Evolutionary conservation across 2,329 filamentous ascomycete genomes (phyloP), one percentile per base, ranked within the genome.

Genomic region (Blastomyces gilchristii): DNA sequence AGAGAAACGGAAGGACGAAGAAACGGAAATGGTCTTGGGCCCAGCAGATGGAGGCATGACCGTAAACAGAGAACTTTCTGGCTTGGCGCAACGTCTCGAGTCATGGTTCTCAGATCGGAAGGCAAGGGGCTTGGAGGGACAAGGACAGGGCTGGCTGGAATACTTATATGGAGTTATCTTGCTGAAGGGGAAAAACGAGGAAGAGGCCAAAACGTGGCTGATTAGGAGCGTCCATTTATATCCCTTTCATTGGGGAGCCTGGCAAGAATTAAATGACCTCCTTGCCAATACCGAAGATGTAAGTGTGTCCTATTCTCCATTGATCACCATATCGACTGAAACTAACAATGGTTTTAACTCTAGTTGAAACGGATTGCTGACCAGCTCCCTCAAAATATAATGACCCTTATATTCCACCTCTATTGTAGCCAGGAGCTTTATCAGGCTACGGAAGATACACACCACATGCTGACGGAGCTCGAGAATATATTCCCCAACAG

Each of bases 171-270:
- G 92, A 11, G 88, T 97, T 76, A 86, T 97, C 16, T 80, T 97
- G 22, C 84, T 90, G 45, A 96, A 92, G 75, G 88, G 92, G 65
- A 96, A 96, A 76, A 97, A 94, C 69, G 91, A 96, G 68, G 83
- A 87, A 54, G 83, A 89, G 65, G 94, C 94, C 1, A 87, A 93
- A 75, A 85, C 89, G 66, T 96, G 89, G 82, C 82, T 99, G n/a
- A 81, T 97, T 60, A 84, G 86, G 66, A 96, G 92, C 71, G 90
- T 97, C 11, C 89, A 95, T 73, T 79, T 91, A 50, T 96, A 91
- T 70, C 90, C 91, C 0, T 96, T 92, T 83, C 96, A 97, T 72
- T 99, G 94, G 94, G 91, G 91, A 8, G 92, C 91, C 65, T 99
- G 94, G 94, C 83, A 94, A 64, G 94, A 99, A 77, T 84, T 99